Base-by-base conservation (phyloP, 495 filamentous ascomycete species). In the Annulohypoxylon moriforme region DNA sequence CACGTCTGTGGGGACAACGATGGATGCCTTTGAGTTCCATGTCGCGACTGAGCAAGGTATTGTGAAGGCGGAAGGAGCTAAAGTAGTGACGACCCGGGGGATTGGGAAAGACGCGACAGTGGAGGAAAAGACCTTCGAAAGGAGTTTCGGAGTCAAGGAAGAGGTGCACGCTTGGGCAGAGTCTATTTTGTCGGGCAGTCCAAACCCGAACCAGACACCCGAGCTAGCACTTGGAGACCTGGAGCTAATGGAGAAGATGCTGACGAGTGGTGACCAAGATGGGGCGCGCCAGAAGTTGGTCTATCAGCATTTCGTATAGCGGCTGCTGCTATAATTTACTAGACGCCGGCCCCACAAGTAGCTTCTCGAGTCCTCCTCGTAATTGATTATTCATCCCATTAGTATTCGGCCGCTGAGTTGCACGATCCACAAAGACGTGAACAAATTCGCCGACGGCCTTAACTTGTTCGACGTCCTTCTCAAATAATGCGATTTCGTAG, bases 401-500 rank as follows among this genome's bases (percentile, higher is more conserved):
- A 4, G 76, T 49, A 50, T 81, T 84, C 0, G 93, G 92, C 62
- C 89, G 86, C 75, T 90, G 90, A 14, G 85, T 91, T 52, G 87
- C 85, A 67, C 92, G 87, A 60, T 93, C 87, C 11, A 96, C 93
- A 81, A 94, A 98, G 10, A 98, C 95, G 81, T 97, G 95, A 8
- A 91, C 87, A 77, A 96, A 94, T 61, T 89, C 91, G 0, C 95
- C 96, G 3, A 97, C 93, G 59, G 93, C 92, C 77, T 91, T 92
- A 2, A 94, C 93, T 31, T 85, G 81, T n/a, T 93, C 89, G 36
- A 89, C 80, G 0, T 88, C 93, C 64, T 86, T 84, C 74, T 92
- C 90, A 71, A 98, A 98, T 11, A 99, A 86, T 3, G 91, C 95
- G 34, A 97, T 87, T 74, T 99, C 95, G 77, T 97, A 99, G 7